These are phyloP conservation scores for Punica granatum DNA, from an alignment of 345 rosid species.

Conservation along the genomic window DNA sequence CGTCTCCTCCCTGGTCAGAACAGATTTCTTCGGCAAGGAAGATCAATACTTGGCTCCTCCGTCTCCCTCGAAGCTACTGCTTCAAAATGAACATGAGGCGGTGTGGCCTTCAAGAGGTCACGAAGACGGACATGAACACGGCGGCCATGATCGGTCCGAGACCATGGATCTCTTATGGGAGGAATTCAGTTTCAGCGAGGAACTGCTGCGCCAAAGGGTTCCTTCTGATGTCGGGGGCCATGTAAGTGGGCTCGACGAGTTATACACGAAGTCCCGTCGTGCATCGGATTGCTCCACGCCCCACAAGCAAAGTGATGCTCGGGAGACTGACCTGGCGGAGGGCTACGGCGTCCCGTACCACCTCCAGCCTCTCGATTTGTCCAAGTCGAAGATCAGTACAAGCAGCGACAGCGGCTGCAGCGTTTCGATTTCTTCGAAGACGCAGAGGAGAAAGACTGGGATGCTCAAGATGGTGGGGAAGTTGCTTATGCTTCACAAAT, in stretches of 20 bases:
- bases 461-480: neutral
- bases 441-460: neutral
- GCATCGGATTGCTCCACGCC: neutral
- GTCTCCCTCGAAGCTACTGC: neutral
- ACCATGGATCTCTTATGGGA: conserved; percentile 2
- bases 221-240: neutral
- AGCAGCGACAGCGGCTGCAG: neutral
- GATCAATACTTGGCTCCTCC: neutral
- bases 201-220: neutral
- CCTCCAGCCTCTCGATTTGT: neutral
- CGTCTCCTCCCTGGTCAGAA: neutral
- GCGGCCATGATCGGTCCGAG: neutral
- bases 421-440: neutral
- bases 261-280: neutral
- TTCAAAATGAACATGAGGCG: neutral
- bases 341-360: neutral
- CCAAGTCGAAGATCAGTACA: neutral
- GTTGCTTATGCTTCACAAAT: neutral
- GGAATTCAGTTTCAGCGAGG: conserved; percentile 1
- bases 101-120: neutral
- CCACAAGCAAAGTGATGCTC: neutral
- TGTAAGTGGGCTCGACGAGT: neutral
- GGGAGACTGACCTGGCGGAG: neutral
- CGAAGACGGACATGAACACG: neutral
- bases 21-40: neutral